Evolutionary conservation across 75 land plant species (phyloP).

Genomic region (Cunninghamia lanceolata): DNA sequence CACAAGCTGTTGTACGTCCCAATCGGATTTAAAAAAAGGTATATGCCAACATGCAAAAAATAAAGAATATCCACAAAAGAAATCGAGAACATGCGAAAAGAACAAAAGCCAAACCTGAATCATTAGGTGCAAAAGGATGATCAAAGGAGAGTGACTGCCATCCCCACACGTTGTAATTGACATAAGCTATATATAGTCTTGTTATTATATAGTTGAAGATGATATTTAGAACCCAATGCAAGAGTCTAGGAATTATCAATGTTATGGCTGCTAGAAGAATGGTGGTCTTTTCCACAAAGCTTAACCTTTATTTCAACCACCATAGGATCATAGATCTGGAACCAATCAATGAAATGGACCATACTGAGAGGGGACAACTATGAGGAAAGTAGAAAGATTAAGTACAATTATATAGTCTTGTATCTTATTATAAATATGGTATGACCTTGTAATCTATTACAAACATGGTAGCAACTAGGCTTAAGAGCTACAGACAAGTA

Average conservation of each 20-base stretch:
- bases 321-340: no score
- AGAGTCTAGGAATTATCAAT: no score
- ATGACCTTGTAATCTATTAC: background rate
- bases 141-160: background rate
- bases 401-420: background rate
- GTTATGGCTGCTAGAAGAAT: no score
- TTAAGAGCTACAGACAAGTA: background rate
- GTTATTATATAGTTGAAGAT: no score
- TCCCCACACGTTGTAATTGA: background rate
- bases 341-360: no score
- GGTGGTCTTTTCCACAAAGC: no score
- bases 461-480: background rate
- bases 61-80: background rate
- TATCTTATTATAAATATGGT: background rate
- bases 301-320: no score
- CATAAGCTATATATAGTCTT: no score
- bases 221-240: no score
- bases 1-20: background rate
- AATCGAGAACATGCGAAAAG: background rate
- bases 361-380: no score
- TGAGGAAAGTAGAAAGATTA: background rate
- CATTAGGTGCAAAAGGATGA: background rate
- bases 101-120: background rate
- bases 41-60: background rate
- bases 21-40: no score